Conservation (phyloP, 2,329 filamentous ascomycete genomes). For the Nothophaeocryptopus gaeumannii region DNA sequence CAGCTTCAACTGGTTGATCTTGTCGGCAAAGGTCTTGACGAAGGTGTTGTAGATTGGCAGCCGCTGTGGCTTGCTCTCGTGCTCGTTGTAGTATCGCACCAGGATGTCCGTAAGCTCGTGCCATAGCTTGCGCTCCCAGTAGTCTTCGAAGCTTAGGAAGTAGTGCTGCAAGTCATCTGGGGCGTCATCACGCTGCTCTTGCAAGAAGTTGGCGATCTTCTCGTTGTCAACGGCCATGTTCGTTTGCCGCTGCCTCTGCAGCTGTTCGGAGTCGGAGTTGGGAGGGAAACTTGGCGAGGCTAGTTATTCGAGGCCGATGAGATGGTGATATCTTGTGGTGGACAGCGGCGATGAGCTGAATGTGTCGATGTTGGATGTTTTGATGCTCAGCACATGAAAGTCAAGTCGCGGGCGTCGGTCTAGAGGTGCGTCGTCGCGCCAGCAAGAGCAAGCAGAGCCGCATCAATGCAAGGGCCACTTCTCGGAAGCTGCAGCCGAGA, state of each 20-base stretch:
- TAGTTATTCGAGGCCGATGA: not conserved
- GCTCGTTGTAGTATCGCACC: constrained; percentile 80
- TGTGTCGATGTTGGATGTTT: constrained; percentile 6
- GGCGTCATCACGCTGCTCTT: constrained; percentile 81
- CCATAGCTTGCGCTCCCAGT: constrained; percentile 98
- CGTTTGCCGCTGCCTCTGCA: not conserved
- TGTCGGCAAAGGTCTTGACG: constrained; percentile 92
- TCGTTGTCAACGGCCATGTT: constrained; percentile 69
- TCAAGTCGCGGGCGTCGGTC: not conserved
- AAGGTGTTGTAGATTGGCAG: constrained; percentile 91
- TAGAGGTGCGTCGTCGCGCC: not conserved
- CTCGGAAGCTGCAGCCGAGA: not conserved
- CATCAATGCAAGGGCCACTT: not conserved
- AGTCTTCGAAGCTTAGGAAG: constrained; percentile 90
- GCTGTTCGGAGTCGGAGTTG: not conserved
- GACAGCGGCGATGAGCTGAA: not conserved
- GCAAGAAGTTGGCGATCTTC: constrained; percentile 86
- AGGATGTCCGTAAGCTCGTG: constrained; percentile 93
- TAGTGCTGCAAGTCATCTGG: constrained; percentile 83
- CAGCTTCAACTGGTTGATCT: constrained; percentile 98
- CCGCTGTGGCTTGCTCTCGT: constrained; percentile 77
- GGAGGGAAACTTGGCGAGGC: not conserved
- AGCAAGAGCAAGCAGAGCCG: constrained; percentile 8
- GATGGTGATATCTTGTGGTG: not conserved
- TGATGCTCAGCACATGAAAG: not conserved